phyloP scores from a whole-genome alignment of 257 asterid genomes.

The Ligustrum vulgare region DNA sequence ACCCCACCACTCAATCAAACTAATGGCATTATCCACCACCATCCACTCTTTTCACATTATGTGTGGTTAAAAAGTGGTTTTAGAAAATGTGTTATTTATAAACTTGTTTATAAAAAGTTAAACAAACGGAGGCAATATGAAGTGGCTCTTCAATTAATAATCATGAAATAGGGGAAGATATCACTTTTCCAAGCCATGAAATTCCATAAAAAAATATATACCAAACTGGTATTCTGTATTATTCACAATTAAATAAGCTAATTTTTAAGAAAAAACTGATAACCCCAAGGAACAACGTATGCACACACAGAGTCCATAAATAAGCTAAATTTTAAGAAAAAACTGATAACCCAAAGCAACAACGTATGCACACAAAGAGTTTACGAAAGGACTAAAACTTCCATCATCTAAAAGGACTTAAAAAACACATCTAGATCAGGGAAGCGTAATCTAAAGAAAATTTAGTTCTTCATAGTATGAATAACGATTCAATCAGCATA shows the following conservation, averaged over 20 bases:
- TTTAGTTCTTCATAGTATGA: neutral
- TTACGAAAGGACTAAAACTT: neutral
- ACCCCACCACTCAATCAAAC: neutral
- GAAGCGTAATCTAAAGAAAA: neutral
- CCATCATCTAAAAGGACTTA: neutral
- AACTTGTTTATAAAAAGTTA: too few species aligned
- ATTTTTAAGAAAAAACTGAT: neutral
- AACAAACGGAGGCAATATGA: neutral
- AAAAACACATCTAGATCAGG: neutral
- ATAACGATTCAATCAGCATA: neutral
- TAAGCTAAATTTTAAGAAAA: neutral
- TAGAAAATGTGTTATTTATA: too few species aligned
- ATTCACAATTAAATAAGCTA: neutral
- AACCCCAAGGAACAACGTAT: neutral
- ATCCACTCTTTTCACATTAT: too few species aligned
- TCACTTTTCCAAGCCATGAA: neutral
- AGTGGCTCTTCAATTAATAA: neutral
- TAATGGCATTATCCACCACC: neutral
- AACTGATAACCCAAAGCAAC: neutral
- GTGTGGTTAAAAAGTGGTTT: too few species aligned
- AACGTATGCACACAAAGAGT: neutral
- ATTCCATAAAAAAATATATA: neutral
- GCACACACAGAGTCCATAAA: neutral
- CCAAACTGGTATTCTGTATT: neutral
- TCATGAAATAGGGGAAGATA: neutral